A percentile compares a stretch with the other conserved stretches of the same genome.
These are phyloP conservation scores for Septoria petroselini DNA, from an alignment of 2,329 filamentous ascomycete species.

Conservation along the genomic window DNA sequence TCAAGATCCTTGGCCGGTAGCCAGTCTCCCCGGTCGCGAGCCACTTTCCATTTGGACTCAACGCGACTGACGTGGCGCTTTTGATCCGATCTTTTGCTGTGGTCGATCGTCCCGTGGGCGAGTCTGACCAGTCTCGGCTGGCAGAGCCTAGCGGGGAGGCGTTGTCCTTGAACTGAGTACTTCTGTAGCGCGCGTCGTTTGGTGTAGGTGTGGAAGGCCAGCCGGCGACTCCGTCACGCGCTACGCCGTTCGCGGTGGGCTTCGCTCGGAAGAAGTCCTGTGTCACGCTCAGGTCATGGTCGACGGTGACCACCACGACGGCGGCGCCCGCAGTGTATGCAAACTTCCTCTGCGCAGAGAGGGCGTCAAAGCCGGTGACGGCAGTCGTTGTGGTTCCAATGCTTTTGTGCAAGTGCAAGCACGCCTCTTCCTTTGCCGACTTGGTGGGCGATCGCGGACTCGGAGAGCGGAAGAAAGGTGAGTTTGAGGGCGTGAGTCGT, in stretches of 20 bases:
- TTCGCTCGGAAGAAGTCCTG: slow-evolving; percentile 86
- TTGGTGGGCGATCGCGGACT: slow-evolving; percentile 62
- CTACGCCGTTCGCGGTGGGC: slow-evolving; percentile 21
- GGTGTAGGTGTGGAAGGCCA: slow-evolving; percentile 31
- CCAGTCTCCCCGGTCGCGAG: slow-evolving; percentile 92
- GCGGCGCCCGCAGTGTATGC: slow-evolving; percentile 91
- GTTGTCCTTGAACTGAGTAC: slow-evolving; percentile 40
- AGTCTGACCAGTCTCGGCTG: slow-evolving; percentile 56
- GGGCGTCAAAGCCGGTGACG: slow-evolving; percentile 80
- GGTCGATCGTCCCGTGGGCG: slow-evolving; percentile 66
- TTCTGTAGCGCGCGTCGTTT: slow-evolving; percentile 28
- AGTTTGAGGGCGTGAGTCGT: slow-evolving; percentile 67
- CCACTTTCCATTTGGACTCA: slow-evolving; percentile 82
- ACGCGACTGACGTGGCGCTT: slow-evolving; percentile 82
- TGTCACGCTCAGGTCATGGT: slow-evolving; percentile 59
- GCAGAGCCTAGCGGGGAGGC: slow-evolving; percentile 44
- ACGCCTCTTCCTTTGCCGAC: slow-evolving; percentile 44
- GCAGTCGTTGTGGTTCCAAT: slow-evolving; percentile 86
- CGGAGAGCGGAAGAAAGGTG: slow-evolving; percentile 60
- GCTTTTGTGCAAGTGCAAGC: slow-evolving; percentile 73
- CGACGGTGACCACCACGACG: slow-evolving; percentile 81
- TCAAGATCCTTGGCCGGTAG: slow-evolving; percentile 83
- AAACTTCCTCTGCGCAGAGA: slow-evolving; percentile 67
- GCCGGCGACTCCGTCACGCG: slow-evolving; percentile 25
- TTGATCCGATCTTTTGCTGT: slow-evolving; percentile 91